Evolutionary conservation across 1,284 basidiomycete species (phyloP).

Genomic region (Ceraceosorus guamensis): DNA sequence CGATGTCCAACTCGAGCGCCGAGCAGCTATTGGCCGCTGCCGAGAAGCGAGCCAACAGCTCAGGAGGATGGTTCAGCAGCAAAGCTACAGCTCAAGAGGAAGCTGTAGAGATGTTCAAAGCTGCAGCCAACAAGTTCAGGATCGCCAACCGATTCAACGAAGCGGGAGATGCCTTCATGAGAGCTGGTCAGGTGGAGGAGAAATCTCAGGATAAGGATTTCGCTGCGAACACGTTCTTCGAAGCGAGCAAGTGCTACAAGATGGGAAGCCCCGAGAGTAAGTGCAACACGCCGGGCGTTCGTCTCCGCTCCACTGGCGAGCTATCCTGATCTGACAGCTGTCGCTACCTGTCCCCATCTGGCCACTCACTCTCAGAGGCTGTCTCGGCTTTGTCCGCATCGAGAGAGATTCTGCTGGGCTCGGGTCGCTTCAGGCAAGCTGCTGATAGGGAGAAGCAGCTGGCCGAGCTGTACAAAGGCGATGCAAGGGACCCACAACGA

Average conservation of each 20-base stretch:
- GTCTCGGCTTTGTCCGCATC: constrained; percentile 81
- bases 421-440: constrained; percentile 89
- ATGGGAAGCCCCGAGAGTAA: constrained; percentile 39
- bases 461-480: constrained; percentile 79
- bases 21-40: constrained; percentile 67
- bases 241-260: constrained; percentile 46
- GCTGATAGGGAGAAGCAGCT: constrained; percentile 87
- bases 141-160: constrained; percentile 85
- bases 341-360: neutral
- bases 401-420: constrained; percentile 71
- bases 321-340: neutral
- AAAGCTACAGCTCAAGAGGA: constrained; percentile 56
- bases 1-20: constrained; percentile 37
- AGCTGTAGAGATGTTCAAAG: constrained; percentile 85
- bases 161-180: constrained; percentile 61
- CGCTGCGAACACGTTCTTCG: constrained; percentile 46
- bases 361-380: constrained; percentile 64
- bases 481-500: constrained; percentile 62
- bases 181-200: constrained; percentile 43
- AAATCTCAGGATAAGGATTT: constrained; percentile 44
- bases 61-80: constrained; percentile 56
- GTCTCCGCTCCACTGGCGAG: neutral
- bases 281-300: too few species aligned
- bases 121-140: constrained; percentile 92
- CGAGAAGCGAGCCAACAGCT: constrained; percentile 80